Evolutionary conservation across 179 eudicot species (phyloP), one percentile per base, ranked within the genome.

Genomic region (Drosera spatulata): DNA sequence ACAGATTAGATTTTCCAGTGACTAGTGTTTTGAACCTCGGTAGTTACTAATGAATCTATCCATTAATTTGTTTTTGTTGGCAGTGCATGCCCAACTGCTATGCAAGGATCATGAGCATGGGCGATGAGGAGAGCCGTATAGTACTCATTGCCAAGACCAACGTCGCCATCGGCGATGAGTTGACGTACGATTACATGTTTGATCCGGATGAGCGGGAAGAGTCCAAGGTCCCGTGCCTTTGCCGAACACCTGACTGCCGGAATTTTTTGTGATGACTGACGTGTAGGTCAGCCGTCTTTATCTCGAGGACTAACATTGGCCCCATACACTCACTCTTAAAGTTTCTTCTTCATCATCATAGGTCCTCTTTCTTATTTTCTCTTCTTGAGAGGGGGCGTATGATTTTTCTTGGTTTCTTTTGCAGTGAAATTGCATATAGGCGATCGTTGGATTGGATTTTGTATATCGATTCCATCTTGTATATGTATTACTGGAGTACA

Each of bases 81-180:
- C 81, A 88, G 96, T 85, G 97, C 80, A 79, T 74, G 97, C 91
- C 96, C 50, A 91, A 88, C 69, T 91, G 96, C 75, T 88, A 83
- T 64, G 88, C 91, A 50, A 79, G 95, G 75, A 91, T 88, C 61
- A 71, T 91, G 80, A 80, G 86, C 50, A 66, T 76, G 66, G 81
- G 82, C 46, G 66, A 80, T 4, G 79, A 78, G 12, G 80, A 83
- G 66, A 82, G 84, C 70, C 80, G 85, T 37, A 80, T 91, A 54
- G 87, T 91, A 59, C 86, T 91, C 22, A 79, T 85, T 54, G 96
- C 96, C 69, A 91, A 77, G 70, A 67, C 71, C 42, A 77, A 82
- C 45, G 84, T 91, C 43, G 69, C 91, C 41, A 86, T 78, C 39
- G 91, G 97, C 12, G 83, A 64, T 3, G 97, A 91, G 71, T 71